Conservation (phyloP, 371 early-diverging fungal species). For the Batrachochytrium dendrobatidis region DNA sequence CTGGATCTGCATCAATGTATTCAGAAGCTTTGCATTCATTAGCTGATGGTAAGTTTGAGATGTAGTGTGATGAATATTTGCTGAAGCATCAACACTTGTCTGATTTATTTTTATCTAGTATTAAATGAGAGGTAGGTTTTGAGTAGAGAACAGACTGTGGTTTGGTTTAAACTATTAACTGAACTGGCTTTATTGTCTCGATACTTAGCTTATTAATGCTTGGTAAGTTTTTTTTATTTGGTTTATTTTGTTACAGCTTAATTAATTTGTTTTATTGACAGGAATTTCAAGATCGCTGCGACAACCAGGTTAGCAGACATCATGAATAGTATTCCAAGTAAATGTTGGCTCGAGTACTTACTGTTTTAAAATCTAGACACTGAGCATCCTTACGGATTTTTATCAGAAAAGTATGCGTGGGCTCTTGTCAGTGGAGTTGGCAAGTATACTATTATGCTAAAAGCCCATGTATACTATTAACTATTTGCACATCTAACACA, state of each 20-base stretch:
- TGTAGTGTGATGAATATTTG: not conserved
- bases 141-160: not conserved
- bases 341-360: not conserved
- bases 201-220: not conserved
- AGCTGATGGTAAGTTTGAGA: constrained; percentile 16
- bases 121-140: constrained; percentile 31
- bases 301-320: constrained; percentile 19
- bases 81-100: not conserved
- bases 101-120: constrained; percentile 7
- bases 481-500: no score
- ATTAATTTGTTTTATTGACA: constrained; percentile 5
- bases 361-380: constrained; percentile 16
- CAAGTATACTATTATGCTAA: constrained; percentile 7
- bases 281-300: constrained; percentile 34
- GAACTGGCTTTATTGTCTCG: not conserved
- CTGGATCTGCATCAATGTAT: constrained; percentile 42
- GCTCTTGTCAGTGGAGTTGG: constrained; percentile 45
- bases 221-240: constrained; percentile 24
- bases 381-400: constrained; percentile 45
- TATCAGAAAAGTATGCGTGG: constrained; percentile 43
- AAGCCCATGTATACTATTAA: no score
- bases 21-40: constrained; percentile 32
- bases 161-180: not conserved
- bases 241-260: constrained; percentile 11
- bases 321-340: not conserved